Evolutionary conservation across 371 early-diverging fungal genomes (phyloP).

Genomic region (Mortierella sp.): DNA sequence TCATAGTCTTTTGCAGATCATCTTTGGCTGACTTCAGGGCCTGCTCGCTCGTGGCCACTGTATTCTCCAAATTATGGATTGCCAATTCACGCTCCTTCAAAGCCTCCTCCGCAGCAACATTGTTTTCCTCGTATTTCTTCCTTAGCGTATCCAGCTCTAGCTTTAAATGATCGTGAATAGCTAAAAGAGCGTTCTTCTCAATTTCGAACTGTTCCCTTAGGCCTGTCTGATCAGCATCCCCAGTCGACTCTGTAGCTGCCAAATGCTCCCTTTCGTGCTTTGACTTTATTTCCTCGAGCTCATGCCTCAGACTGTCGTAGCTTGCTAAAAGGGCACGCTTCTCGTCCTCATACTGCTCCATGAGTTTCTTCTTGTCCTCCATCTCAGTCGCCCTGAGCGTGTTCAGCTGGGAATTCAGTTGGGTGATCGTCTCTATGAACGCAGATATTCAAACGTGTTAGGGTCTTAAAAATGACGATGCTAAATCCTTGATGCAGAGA

Average conservation of each 20-base stretch:
- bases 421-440: conserved; percentile 19
- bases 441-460: neutral
- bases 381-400: conserved; percentile 18
- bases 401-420: conserved; percentile 20
- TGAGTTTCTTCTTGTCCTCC: conserved; percentile 30
- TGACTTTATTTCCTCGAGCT: conserved; percentile 43
- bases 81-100: conserved; percentile 29
- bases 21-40: conserved; percentile 28
- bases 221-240: conserved; percentile 20
- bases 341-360: conserved; percentile 58
- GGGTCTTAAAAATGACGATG: neutral
- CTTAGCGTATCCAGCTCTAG: conserved; percentile 45
- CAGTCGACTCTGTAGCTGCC: conserved; percentile 31
- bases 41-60: conserved; percentile 26
- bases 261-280: conserved; percentile 38
- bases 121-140: conserved; percentile 42
- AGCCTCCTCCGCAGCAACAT: conserved; percentile 33
- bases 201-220: conserved; percentile 53
- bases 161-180: conserved; percentile 23
- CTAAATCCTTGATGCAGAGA: neutral
- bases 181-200: conserved; percentile 52
- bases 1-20: conserved; percentile 42
- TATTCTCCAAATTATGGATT: conserved; percentile 43
- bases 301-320: conserved; percentile 25
- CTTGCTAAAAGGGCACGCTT: conserved; percentile 32